These are phyloP conservation scores for Scopulariopsis brevicaulis DNA, from an alignment of 2,329 filamentous ascomycete species.

Conservation along the genomic window DNA sequence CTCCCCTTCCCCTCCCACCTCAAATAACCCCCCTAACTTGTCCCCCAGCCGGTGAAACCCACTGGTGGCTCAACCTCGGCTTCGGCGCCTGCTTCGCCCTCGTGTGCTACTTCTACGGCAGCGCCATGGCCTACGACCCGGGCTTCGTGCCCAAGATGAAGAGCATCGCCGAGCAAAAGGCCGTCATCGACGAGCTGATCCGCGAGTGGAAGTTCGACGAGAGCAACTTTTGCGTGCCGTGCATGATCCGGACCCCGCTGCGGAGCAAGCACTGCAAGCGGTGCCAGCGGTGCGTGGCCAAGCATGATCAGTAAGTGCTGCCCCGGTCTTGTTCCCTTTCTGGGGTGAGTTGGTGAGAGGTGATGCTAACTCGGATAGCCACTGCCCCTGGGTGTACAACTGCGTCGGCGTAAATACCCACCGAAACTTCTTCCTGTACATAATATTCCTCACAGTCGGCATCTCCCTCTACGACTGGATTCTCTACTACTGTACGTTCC, in stretches of 20 bases:
- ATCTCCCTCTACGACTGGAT: conserved; percentile 63
- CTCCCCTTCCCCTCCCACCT: not conserved
- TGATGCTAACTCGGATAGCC: conserved; percentile 38
- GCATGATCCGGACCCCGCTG: conserved; percentile 87
- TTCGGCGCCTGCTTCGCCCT: conserved; percentile 56
- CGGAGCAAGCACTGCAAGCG: conserved; percentile 92
- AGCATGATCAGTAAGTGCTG: conserved; percentile 79
- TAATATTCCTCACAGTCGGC: conserved; percentile 65
- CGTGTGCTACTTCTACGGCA: conserved; percentile 76
- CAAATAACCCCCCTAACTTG: not conserved
- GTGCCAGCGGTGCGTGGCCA: conserved; percentile 86
- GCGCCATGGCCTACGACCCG: conserved; percentile 79
- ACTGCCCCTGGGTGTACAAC: conserved; percentile 97
- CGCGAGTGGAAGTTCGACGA: conserved; percentile 85
- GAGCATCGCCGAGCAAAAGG: conserved; percentile 81
- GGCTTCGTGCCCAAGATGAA: conserved; percentile 87
- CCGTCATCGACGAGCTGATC: conserved; percentile 78
- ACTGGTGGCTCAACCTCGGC: conserved; percentile 66
- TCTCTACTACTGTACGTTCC: conserved; percentile 55
- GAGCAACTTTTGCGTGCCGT: conserved; percentile 83
- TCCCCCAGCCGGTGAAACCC: conserved; percentile 18
- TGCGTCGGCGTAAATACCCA: conserved; percentile 95
- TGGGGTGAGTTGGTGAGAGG: not conserved
- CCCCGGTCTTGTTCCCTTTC: not conserved
- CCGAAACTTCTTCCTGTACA: conserved; percentile 87